These are phyloP conservation scores for Suillus subaureus DNA, from an alignment of 768 basidiomycete species.

Conservation along the genomic window DNA sequence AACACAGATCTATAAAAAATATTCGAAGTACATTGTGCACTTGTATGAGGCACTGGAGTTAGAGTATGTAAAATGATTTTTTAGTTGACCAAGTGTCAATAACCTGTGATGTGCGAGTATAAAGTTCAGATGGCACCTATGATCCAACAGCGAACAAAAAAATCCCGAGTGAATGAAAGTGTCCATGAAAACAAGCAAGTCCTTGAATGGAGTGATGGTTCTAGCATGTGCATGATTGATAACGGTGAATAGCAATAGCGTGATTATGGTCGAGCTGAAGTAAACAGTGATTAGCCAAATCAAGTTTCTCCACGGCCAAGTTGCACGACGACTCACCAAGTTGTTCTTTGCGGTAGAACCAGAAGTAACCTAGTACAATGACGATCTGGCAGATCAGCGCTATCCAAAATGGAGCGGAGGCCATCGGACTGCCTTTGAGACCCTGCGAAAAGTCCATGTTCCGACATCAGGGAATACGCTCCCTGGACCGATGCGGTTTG, in stretches of 20 bases:
- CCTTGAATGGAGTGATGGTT: constrained; percentile 4
- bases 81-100: background rate
- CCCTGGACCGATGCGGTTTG: constrained; percentile 85
- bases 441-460: constrained; percentile 83
- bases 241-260: background rate
- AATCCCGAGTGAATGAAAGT: background rate
- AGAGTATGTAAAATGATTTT: background rate
- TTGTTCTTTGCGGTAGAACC: constrained; percentile 97
- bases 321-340: constrained; percentile 53
- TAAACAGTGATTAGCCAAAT: background rate
- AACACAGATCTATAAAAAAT: background rate
- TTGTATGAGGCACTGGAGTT: background rate
- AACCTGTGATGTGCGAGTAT: background rate
- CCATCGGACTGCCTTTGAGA: constrained; percentile 78
- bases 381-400: constrained; percentile 78
- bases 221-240: constrained; percentile 2
- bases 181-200: constrained; percentile 4
- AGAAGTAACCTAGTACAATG: constrained; percentile 91
- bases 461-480: constrained; percentile 92
- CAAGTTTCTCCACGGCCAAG: background rate
- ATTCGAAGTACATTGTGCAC: background rate
- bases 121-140: background rate
- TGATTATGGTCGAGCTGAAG: constrained; percentile 29
- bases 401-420: constrained; percentile 85
- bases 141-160: constrained; percentile 1